Evolutionary conservation across 768 basidiomycete genomes (phyloP).

Genomic region (Lentinula sp.): DNA sequence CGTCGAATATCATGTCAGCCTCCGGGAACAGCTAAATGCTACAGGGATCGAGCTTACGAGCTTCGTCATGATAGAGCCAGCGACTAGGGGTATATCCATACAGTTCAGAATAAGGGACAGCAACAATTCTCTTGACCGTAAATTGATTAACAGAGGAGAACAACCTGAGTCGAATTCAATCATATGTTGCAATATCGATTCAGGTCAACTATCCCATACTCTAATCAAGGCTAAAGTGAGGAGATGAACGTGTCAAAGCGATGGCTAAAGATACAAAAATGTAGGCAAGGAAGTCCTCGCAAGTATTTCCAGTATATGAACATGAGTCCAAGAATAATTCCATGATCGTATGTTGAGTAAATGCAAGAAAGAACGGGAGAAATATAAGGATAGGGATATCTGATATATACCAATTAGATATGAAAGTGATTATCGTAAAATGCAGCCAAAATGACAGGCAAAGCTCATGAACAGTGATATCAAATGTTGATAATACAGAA

Average conservation of each 20-base stretch:
- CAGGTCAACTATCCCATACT: too few species aligned
- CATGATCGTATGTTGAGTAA: neutral
- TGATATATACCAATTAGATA: neutral
- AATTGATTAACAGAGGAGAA: too few species aligned
- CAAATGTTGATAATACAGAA: neutral
- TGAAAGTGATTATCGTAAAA: neutral
- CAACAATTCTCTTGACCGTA: too few species aligned
- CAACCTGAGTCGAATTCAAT: too few species aligned
- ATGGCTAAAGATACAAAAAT: too few species aligned
- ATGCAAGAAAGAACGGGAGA: neutral
- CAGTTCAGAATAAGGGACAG: too few species aligned
- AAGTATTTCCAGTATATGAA: neutral
- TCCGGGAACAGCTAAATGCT: too few species aligned
- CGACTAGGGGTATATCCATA: too few species aligned
- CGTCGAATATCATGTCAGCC: too few species aligned
- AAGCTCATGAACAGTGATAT: neutral
- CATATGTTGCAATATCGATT: too few species aligned
- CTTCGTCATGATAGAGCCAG: too few species aligned
- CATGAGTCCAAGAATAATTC: neutral
- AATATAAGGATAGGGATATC: neutral
- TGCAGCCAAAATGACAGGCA: neutral
- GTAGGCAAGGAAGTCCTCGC: neutral
- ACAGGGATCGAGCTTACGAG: too few species aligned
- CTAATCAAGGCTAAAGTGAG: neutral
- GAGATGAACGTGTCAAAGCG: neutral